Conservation (phyloP, 2,329 filamentous ascomycete species). For the Phaeosphaeriaceae sp. region DNA sequence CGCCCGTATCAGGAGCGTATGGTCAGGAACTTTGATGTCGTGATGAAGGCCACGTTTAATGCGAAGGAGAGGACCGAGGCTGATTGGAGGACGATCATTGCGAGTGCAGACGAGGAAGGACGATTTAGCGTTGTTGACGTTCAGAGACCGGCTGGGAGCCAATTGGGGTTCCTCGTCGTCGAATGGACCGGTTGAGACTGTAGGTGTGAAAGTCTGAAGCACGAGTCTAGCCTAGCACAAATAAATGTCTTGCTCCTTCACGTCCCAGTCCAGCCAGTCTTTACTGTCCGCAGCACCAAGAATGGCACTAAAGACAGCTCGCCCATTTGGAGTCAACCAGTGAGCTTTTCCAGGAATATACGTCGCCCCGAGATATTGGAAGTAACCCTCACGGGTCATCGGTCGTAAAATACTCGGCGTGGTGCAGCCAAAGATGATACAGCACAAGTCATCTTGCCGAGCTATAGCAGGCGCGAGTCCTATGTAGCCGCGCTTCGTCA, state of each 20-base stretch:
- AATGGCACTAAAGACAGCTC: conserved; percentile 1
- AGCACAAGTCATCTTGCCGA: conserved; percentile 7
- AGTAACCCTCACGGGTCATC: background rate
- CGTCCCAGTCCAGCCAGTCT: conserved; percentile 16
- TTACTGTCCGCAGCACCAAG: conserved; percentile 13
- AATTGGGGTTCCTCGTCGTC: background rate
- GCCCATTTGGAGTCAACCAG: conserved; percentile 2
- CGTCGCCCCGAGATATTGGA: conserved; percentile 2
- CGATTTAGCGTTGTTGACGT: background rate
- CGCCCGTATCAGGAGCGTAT: conserved; percentile 10
- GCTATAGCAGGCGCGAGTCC: conserved; percentile 8
- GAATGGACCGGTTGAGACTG: background rate
- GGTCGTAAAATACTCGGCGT: conserved; percentile 10
- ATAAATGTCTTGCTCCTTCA: conserved; percentile 12
- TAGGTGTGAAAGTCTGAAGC: background rate
- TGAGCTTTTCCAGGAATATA: conserved; percentile 3
- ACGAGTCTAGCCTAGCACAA: background rate
- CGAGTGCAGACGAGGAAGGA: conserved; percentile 43
- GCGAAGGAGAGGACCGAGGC: conserved; percentile 53
- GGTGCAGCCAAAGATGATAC: conserved; percentile 12
- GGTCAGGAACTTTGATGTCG: conserved; percentile 47
- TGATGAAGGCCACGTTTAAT: conserved; percentile 56
- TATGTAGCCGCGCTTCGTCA: conserved; percentile 10
- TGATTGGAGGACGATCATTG: conserved; percentile 54
- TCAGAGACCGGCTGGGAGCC: background rate